Evolutionary conservation across 2,329 filamentous ascomycete species (phyloP), one percentile per base, ranked within the genome.

Genomic region (Magnaporthales sp.): DNA sequence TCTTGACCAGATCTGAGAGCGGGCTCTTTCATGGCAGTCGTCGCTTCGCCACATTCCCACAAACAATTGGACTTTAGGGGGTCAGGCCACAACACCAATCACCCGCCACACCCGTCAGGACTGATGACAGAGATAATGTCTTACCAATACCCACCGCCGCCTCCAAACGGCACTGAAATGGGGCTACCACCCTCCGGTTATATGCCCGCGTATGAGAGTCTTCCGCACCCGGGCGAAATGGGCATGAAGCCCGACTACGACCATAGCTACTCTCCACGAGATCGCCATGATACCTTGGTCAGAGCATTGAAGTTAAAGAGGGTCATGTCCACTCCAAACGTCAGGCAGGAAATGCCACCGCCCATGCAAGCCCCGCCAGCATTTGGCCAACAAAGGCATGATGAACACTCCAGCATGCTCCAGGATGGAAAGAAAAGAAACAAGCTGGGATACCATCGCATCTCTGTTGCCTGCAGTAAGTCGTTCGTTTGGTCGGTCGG

Each of bases 391-490:
- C 62, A 46, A 54, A 32, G 29, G 26, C 62, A 46, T 22, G 65
- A 74, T 63, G 77, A 79, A 54, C 73, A 75, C 66, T 73, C 74
- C 24, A 68, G 75, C 56, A 71, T 77, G 27, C 72, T 77, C 31
- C 71, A 78, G n/a, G 78, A 76, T 46, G 84, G 86, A 68, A 86
- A 84, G 77, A 83, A 80, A 68, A 88, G 93, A 74, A 97, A 97
- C 77, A 97, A 96, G 79, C 84, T 98, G 68, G 94, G 94, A 54
- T 98, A 98, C 76, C 94, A 97, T 80, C 88, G 94, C 74, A 97
- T 93, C 46, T 96, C 93, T 61, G 92, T 97, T 72, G 95, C 94
- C 72, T 98, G 94, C 81, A 91, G 94, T 98, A 85, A 86, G 93
- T 88, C 67, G 0, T 64, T 13, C 10, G 29, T 13, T 7, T 19